Conservation (phyloP, 2,329 filamentous ascomycete species). For the Calonectria henricotiae region DNA sequence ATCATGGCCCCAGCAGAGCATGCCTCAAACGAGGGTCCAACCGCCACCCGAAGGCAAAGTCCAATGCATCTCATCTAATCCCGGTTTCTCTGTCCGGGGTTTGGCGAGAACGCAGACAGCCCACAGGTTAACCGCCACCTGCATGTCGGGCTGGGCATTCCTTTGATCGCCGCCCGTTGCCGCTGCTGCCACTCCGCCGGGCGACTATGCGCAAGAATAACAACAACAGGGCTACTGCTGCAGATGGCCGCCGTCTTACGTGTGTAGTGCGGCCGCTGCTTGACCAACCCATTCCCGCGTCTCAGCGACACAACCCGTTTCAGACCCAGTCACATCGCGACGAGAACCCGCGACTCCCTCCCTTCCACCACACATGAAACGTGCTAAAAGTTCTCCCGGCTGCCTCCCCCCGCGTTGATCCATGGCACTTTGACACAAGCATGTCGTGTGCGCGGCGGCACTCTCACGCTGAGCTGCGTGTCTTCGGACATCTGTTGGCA, state of each 20-base stretch:
- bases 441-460: conserved; percentile 14
- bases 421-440: conserved; percentile 38
- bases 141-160: conserved; percentile 21
- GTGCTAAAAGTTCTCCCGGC: conserved; percentile 44
- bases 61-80: conserved; percentile 47
- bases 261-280: not conserved
- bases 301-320: conserved; percentile 44
- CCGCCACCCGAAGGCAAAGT: conserved; percentile 46
- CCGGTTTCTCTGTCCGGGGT: conserved; percentile 29
- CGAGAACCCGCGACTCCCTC: conserved; percentile 42
- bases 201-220: conserved; percentile 28
- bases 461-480: conserved; percentile 21
- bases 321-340: conserved; percentile 46
- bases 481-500: conserved; percentile 21
- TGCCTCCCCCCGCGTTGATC: conserved; percentile 49
- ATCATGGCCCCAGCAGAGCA: conserved; percentile 26
- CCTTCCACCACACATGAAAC: conserved; percentile 45
- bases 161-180: conserved; percentile 1
- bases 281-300: conserved; percentile 23
- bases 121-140: conserved; percentile 42
- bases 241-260: conserved; percentile 12
- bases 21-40: conserved; percentile 43
- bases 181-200: conserved; percentile 14
- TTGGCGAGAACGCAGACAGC: conserved; percentile 30
- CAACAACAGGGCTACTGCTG: not conserved